A percentile compares a stretch with the other conserved stretches of the same genome.
phyloP scores from a whole-genome alignment of 2,329 filamentous ascomycete species.

The Aspergillus caelatus region DNA sequence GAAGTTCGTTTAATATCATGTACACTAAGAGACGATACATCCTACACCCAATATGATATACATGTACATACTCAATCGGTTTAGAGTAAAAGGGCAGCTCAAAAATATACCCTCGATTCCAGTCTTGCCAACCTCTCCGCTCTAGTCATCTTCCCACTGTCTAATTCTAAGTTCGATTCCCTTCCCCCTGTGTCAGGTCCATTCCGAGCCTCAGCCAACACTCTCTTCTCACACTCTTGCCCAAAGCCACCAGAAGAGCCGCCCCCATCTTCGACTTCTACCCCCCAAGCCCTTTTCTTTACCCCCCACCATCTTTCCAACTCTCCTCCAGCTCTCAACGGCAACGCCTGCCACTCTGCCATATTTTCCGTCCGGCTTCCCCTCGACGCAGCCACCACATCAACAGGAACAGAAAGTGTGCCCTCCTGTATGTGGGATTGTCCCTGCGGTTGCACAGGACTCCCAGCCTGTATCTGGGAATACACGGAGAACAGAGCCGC shows the following conservation, averaged over 20 bases:
- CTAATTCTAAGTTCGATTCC: not conserved
- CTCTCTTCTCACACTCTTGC: not conserved
- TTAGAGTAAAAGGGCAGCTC: not conserved
- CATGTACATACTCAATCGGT: not conserved
- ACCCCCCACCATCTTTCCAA: slow-evolving; percentile 10
- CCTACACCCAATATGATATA: not conserved
- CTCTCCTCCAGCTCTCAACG: slow-evolving; percentile 1
- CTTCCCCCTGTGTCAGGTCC: not conserved
- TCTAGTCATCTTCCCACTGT: not conserved
- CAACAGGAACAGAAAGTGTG: not conserved
- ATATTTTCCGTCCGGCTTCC: slow-evolving; percentile 1
- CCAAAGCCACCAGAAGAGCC: not conserved
- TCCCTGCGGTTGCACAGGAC: not conserved
- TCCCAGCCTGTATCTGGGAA: slow-evolving; percentile 8
- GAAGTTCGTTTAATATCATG: not conserved
- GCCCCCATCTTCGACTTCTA: not conserved
- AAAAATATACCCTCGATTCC: slow-evolving; percentile 10
- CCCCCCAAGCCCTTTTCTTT: not conserved
- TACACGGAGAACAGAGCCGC: slow-evolving; percentile 28
- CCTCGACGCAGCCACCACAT: not conserved
- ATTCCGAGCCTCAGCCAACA: not conserved
- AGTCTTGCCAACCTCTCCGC: slow-evolving; percentile 3
- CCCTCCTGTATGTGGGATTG: not conserved
- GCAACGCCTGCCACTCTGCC: slow-evolving; percentile 9
- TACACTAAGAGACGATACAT: not conserved